Evolutionary conservation across 2,329 filamentous ascomycete genomes (phyloP).

Genomic region (Pseudogymnoascus sp.): DNA sequence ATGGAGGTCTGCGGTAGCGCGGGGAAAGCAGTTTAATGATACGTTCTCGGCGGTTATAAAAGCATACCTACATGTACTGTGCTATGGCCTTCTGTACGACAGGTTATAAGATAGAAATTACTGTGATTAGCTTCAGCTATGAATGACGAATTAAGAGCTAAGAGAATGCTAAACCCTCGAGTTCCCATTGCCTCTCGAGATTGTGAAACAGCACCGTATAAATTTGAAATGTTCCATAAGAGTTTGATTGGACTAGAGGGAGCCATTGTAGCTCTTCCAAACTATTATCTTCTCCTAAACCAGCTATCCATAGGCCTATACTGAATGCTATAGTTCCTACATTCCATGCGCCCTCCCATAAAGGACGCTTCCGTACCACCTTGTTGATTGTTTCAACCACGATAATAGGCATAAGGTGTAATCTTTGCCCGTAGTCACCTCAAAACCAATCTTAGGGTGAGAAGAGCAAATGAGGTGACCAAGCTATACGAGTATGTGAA

Average conservation of each 20-base stretch:
- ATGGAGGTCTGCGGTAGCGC: constrained; percentile 34
- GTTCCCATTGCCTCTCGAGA: not conserved
- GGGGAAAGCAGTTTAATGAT: constrained; percentile 29
- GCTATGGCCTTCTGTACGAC: too few species aligned
- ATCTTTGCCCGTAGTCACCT: not conserved
- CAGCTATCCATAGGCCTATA: not conserved
- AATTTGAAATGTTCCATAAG: not conserved
- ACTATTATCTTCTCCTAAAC: not conserved
- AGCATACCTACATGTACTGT: not conserved
- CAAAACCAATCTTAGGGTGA: not conserved
- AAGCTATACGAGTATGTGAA: not conserved
- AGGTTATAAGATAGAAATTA: too few species aligned
- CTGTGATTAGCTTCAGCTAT: too few species aligned
- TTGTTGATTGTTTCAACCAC: not conserved
- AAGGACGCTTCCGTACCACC: not conserved
- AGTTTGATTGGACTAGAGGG: not conserved
- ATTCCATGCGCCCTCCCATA: not conserved
- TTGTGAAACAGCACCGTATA: not conserved
- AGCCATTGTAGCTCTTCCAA: not conserved
- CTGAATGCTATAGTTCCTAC: not conserved
- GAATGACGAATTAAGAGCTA: not conserved
- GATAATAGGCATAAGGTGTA: not conserved
- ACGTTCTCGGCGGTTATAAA: constrained; percentile 19
- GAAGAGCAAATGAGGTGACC: not conserved
- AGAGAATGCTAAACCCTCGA: not conserved